phyloP scores from a whole-genome alignment of 2,329 filamentous ascomycete genomes.

The Cladophialophora psammophila region DNA sequence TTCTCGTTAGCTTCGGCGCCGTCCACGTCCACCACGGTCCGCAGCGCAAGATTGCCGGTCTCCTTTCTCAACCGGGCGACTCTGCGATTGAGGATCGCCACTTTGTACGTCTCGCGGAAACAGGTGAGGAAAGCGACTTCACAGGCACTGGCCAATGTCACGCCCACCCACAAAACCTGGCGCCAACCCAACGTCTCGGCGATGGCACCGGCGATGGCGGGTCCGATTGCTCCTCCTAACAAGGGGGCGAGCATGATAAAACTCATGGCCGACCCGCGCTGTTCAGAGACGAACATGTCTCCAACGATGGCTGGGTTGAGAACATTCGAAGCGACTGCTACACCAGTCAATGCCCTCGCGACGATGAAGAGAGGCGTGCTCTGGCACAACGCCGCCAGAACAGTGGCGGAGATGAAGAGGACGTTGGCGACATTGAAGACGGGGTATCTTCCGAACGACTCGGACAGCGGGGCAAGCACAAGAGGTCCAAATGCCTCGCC shows the following conservation, averaged over 20 bases:
- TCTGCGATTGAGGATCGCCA: conserved; percentile 43
- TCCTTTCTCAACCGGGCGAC: conserved; percentile 43
- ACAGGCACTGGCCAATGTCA: conserved; percentile 31
- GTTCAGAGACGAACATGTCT: conserved; percentile 66
- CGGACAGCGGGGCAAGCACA: conserved; percentile 55
- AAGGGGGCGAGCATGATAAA: conserved; percentile 65
- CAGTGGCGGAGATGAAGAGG: conserved; percentile 54
- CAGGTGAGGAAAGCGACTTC: conserved; percentile 41
- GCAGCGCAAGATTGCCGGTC: conserved; percentile 40
- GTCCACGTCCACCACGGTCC: conserved; percentile 33
- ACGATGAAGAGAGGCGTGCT: conserved; percentile 51
- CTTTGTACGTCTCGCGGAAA: conserved; percentile 46
- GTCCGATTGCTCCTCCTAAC: conserved; percentile 45
- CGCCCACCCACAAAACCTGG: conserved; percentile 39
- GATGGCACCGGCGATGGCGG: conserved; percentile 40
- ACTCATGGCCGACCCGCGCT: conserved; percentile 66
- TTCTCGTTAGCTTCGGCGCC: conserved; percentile 15
- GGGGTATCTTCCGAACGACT: conserved; percentile 51
- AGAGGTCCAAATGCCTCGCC: conserved; percentile 57
- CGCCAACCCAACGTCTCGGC: conserved; percentile 39
- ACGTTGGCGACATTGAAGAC: conserved; percentile 52
- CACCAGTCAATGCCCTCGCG: conserved; percentile 53
- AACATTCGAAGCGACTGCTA: conserved; percentile 59
- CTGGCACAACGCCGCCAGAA: conserved; percentile 50
- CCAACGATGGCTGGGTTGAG: conserved; percentile 70